These are phyloP conservation scores for Arthrobotrys sphaeroides DNA, from an alignment of 2,329 filamentous ascomycete species.

Conservation along the genomic window DNA sequence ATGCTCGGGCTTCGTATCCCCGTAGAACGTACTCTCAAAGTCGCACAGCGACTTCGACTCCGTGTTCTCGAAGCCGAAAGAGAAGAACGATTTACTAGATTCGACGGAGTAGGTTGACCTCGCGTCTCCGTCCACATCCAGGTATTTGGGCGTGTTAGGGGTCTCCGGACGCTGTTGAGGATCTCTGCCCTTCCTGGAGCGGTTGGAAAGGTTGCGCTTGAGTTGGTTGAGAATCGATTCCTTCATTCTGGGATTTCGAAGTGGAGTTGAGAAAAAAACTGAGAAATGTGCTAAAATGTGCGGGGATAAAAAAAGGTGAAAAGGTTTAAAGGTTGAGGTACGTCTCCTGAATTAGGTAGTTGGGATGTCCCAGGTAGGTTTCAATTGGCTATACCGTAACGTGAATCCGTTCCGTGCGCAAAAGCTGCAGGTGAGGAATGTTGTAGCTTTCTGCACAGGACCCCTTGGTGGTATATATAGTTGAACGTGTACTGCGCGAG, in stretches of 20 bases:
- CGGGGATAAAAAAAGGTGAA: background rate
- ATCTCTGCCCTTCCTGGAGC: background rate
- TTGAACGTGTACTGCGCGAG: too few relatives aligned
- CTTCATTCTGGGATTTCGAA: background rate
- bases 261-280: background rate
- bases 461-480: conserved; percentile 14
- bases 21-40: background rate
- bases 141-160: background rate
- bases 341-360: background rate
- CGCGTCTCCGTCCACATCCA: conserved; percentile 4
- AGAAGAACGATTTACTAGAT: conserved; percentile 5
- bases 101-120: conserved; percentile 1
- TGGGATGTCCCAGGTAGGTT: background rate
- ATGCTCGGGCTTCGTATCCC: background rate
- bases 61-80: background rate
- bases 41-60: background rate
- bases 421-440: conserved; percentile 11
- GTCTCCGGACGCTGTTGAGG: background rate
- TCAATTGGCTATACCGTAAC: background rate
- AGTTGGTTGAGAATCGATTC: conserved; percentile 1
- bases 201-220: conserved; percentile 17
- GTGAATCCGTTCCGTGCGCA: background rate
- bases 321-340: too few relatives aligned
- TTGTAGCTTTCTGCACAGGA: background rate
- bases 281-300: background rate